Percentiles rank a stretch among this genome's conserved stretches.
These are phyloP conservation scores for Ceratorhiza oryzae-sativae DNA, from an alignment of 1,284 basidiomycete genomes.

Conservation along the genomic window DNA sequence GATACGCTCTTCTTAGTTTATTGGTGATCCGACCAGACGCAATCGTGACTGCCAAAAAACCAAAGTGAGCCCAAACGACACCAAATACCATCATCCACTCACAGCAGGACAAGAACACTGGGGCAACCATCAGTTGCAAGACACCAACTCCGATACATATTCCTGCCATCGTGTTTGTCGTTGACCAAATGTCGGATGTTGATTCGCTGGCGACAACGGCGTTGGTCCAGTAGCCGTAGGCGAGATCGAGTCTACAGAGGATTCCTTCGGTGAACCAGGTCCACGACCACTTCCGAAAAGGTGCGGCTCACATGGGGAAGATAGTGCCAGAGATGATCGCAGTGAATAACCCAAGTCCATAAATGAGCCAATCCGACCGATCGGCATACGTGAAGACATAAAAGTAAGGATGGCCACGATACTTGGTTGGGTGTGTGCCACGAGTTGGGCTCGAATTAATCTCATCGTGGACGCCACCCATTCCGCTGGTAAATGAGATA, in stretches of 20 bases:
- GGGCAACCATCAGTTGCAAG: constrained; percentile 16
- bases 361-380: constrained; percentile 19
- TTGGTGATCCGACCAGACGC: constrained; percentile 50
- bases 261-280: background rate
- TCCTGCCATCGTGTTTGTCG: constrained; percentile 34
- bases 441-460: background rate
- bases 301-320: constrained; percentile 20
- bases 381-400: constrained; percentile 32
- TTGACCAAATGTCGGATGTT: background rate
- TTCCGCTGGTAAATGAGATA: background rate
- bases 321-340: constrained; percentile 12
- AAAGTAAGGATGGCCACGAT: constrained; percentile 12
- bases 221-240: constrained; percentile 30
- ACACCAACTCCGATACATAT: constrained; percentile 16
- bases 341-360: background rate
- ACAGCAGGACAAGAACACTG: constrained; percentile 30
- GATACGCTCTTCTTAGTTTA: constrained; percentile 51
- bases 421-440: background rate
- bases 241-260: constrained; percentile 13
- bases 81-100: background rate
- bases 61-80: background rate
- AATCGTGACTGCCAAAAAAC: constrained; percentile 46
- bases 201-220: constrained; percentile 4
- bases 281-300: background rate
- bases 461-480: background rate